Evolutionary conservation across 1,284 basidiomycete species (phyloP), one percentile per base, ranked within the genome.

Genomic region (Trametes polyzona): DNA sequence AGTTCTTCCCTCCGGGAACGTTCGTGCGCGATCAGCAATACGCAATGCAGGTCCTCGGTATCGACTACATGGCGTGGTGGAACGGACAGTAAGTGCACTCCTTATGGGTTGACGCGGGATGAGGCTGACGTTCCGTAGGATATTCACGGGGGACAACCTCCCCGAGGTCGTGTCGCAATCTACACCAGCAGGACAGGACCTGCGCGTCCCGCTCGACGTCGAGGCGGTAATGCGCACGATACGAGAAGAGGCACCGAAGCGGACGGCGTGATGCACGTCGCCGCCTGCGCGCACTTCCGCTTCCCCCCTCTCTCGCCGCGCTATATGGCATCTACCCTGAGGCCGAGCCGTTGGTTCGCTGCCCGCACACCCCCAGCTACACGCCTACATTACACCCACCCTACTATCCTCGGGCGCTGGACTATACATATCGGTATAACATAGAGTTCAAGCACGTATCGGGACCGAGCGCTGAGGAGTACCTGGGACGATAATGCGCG

Each of bases 61-160:
- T 92, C 59, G 78, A 81, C 41, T 95, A 93, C 67, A 75, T 89
- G 36, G 89, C 90, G 23, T 93, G 90, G 91, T 82, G 82, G 71
- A 78, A 83, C 47, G 77, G 80, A 54, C 78, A 74, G 83, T 90
- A 65, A 48, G 71, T 48, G n/a, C 19, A 27, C 24, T 23, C 21
- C 19, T 14, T 4, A 12, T 43, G 3, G 24, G 26, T n/a, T n/a
- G n/a, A 44, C 39, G 32, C 29, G 21, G 23, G 17, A 10, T 23
- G n/a, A 27, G 24, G n/a, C 17, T 29, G 43, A 14, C 42, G 27
- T 23, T 30, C 33, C 36, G 35, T 43, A 77, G 74, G 56, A 73
- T 70, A 67, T 73, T 72, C 58, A 53, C 66, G 9, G 59, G 55
- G 47, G 59, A 66, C 14, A 61, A 64, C 14, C 72, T 77, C 37